phyloP scores from a whole-genome alignment of 345 rosid genomes.

The Dimocarpus longan region DNA sequence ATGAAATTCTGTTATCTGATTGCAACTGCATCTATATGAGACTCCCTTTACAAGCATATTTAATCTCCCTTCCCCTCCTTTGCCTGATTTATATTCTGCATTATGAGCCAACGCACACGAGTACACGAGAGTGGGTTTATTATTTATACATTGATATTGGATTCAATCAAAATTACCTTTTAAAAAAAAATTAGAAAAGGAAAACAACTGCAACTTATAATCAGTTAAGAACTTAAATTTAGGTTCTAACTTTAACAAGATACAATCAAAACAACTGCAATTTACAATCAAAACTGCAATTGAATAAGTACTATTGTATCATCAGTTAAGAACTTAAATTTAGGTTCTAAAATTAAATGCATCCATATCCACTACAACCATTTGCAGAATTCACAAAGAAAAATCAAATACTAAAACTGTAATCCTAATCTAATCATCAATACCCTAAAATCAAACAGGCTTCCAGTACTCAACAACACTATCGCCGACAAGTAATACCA shows the following conservation, averaged over 20 bases:
- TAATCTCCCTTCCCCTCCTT: not conserved
- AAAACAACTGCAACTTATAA: too few species aligned
- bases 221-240: not conserved
- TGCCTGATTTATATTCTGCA: not conserved
- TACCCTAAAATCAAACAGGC: not conserved
- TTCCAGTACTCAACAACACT: not conserved
- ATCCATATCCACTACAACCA: not conserved
- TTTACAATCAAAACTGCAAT: too few species aligned
- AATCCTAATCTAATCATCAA: constrained; percentile 7
- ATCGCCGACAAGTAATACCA: not conserved
- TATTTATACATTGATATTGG: not conserved
- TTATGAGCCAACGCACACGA: not conserved
- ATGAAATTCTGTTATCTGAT: not conserved
- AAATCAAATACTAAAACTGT: not conserved
- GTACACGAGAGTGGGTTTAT: not conserved
- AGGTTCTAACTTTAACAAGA: not conserved
- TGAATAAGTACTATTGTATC: too few species aligned
- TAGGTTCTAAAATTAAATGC: not conserved
- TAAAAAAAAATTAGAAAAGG: too few species aligned
- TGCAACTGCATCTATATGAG: not conserved
- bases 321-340: not conserved
- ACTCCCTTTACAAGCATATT: not conserved
- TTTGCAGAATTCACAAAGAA: not conserved
- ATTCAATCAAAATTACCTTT: too few species aligned
- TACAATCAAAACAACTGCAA: too few species aligned